Base-by-base conservation (phyloP, 2,329 filamentous ascomycete species). In the Dactylonectria macrodidyma region DNA sequence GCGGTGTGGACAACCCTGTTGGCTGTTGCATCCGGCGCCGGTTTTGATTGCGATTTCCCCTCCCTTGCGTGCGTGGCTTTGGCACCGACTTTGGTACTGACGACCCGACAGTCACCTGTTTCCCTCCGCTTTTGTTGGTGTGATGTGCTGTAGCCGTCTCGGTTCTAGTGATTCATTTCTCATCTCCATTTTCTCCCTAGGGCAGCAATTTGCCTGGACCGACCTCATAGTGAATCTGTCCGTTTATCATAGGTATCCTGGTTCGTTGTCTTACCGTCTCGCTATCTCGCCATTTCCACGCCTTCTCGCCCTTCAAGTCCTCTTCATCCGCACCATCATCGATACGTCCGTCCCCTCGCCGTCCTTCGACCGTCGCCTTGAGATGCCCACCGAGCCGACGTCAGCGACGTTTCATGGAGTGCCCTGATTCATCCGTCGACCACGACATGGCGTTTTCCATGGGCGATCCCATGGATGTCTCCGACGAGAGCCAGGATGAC, bases 21-120 rank as follows among this genome's bases (percentile, higher is more conserved):
- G 41, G 14, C 19, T 19, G 63, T 51, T 44, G 41, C 41, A n/a
- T 71, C 68, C 62, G 65, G 65, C 59, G 62, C 65, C 61, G 44
- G 71, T 67, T 75, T 76, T 76, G 65, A 75, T 76, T 76, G 71
- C 74, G 59, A 73, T 74, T 73, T 47, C 72, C 69, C 70, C 74
- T 76, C 74, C 74, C 74, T 74, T 62, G 63, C 52, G 51, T 50
- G 57, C 52, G 51, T 50, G 57, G 51, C 62, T 22, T 48, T 61
- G 57, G 57, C 63, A 41, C 50, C 48, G 59, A 48, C 68, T 22
- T 48, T 61, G 57, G 57, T 57, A 41, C 50, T 62, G 59, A 48
- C 68, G 69, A 58, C 59, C 62, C 41, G 51, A 47, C 66, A 67
- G 67, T 75, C 72, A 73, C 74, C 74, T 75, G 72, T 73, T 76